These are phyloP conservation scores for Elsinoe necatrix DNA, from an alignment of 2,329 filamentous ascomycete genomes.

Conservation along the genomic window DNA sequence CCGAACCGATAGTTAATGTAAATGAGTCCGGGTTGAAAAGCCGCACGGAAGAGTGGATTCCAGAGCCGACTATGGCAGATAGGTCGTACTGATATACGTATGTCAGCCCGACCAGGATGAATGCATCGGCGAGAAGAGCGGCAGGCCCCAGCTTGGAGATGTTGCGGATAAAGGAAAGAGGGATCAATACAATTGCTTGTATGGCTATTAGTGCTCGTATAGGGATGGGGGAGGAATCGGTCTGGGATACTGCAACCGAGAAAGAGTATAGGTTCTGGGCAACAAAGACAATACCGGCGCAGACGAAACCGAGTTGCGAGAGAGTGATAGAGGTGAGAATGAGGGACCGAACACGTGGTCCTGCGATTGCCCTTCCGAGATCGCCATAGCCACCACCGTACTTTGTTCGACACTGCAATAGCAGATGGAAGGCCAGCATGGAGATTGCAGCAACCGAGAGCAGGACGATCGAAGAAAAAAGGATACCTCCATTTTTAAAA, in stretches of 20 bases:
- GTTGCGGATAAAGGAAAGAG: conserved; percentile 62
- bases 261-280: conserved; percentile 66
- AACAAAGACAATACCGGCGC: conserved; percentile 67
- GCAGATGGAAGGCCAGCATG: conserved; percentile 62
- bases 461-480: conserved; percentile 64
- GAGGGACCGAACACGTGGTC: conserved; percentile 53
- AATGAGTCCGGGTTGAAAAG: conserved; percentile 63
- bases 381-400: conserved; percentile 68
- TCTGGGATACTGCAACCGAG: conserved; percentile 50
- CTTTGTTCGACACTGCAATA: conserved; percentile 56
- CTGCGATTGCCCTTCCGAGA: conserved; percentile 58
- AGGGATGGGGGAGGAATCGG: conserved; percentile 39
- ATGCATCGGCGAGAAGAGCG: conserved; percentile 61
- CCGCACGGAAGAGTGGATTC: conserved; percentile 52
- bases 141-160: conserved; percentile 65
- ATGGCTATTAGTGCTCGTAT: conserved; percentile 55
- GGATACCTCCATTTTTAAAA: conserved; percentile 67
- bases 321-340: conserved; percentile 63
- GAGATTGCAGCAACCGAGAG: conserved; percentile 57
- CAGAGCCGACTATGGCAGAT: conserved; percentile 45
- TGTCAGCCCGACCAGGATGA: conserved; percentile 59
- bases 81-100: conserved; percentile 71
- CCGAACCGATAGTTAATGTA: conserved; percentile 62
- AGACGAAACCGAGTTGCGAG: conserved; percentile 71
- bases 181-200: conserved; percentile 57